Percentiles rank a stretch among this genome's conserved stretches.
Evolutionary conservation across 805 yeast genomes (phyloP).

Genomic region (Spathaspora sp.): DNA sequence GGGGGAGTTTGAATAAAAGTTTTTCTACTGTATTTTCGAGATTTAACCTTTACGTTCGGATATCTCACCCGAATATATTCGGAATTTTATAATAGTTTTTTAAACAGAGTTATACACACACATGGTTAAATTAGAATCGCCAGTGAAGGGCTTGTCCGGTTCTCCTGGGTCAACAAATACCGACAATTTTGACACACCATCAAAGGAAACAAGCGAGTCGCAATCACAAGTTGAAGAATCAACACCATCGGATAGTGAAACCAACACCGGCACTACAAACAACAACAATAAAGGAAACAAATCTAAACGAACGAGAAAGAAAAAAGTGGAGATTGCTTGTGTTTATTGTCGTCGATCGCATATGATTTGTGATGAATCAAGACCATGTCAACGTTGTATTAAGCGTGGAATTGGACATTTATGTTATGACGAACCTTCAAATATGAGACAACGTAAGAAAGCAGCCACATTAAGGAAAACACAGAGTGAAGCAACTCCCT

Average conservation of each 20-base stretch:
- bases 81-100: background rate
- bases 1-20: background rate
- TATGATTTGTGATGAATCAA: constrained; percentile 81
- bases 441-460: constrained; percentile 37
- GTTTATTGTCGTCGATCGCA: constrained; percentile 90
- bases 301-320: constrained; percentile 30
- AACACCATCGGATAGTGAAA: constrained; percentile 2
- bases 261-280: background rate
- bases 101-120: background rate
- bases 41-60: background rate
- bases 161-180: background rate
- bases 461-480: constrained; percentile 23
- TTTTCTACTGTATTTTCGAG: background rate
- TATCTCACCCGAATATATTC: background rate
- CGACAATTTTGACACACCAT: background rate
- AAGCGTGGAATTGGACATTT: constrained; percentile 85
- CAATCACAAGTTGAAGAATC: constrained; percentile 2
- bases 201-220: background rate
- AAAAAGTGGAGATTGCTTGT: constrained; percentile 69
- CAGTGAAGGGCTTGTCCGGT: background rate
- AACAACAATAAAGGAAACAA: constrained; percentile 1
- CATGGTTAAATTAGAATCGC: background rate
- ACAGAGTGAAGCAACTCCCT: constrained; percentile 7
- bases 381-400: constrained; percentile 79
- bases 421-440: constrained; percentile 71